A percentile compares a stretch with the other conserved stretches of the same genome.
These are phyloP conservation scores for Rhizopogon salebrosus DNA, from an alignment of 768 basidiomycete genomes.

Conservation along the genomic window DNA sequence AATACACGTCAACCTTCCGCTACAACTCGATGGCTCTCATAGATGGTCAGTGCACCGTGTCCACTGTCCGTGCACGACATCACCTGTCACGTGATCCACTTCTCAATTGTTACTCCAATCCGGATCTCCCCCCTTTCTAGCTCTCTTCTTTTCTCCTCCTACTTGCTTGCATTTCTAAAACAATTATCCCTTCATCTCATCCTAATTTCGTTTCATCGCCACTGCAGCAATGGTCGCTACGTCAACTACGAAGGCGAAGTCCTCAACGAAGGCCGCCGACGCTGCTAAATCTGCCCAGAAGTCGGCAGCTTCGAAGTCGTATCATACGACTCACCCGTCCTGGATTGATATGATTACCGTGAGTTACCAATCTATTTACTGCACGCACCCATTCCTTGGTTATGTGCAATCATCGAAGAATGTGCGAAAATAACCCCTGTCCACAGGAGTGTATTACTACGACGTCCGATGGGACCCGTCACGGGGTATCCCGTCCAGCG, in stretches of 20 bases:
- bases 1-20: not conserved
- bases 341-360: conserved; percentile 41
- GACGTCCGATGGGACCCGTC: conserved; percentile 58
- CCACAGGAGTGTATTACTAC: conserved; percentile 66
- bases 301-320: conserved; percentile 30
- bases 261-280: conserved; percentile 29
- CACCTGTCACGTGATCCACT: conserved; percentile 20
- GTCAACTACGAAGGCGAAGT: conserved; percentile 32
- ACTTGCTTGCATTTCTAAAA: not conserved
- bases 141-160: conserved; percentile 6
- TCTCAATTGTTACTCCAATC: conserved; percentile 11
- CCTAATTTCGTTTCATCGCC: not conserved
- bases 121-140: conserved; percentile 19
- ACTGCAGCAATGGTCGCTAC: conserved; percentile 16
- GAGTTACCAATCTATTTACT: conserved; percentile 24
- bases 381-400: conserved; percentile 1
- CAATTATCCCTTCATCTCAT: conserved; percentile 3
- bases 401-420: conserved; percentile 26
- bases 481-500: conserved; percentile 68
- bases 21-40: not conserved
- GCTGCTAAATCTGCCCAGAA: conserved; percentile 17
- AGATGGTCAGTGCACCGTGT: conserved; percentile 12
- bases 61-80: conserved; percentile 29
- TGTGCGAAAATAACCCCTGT: conserved; percentile 13
- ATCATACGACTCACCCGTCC: conserved; percentile 47